Base-by-base conservation (phyloP, 345 rosid species). In the Gossypium sturtianum region DNA sequence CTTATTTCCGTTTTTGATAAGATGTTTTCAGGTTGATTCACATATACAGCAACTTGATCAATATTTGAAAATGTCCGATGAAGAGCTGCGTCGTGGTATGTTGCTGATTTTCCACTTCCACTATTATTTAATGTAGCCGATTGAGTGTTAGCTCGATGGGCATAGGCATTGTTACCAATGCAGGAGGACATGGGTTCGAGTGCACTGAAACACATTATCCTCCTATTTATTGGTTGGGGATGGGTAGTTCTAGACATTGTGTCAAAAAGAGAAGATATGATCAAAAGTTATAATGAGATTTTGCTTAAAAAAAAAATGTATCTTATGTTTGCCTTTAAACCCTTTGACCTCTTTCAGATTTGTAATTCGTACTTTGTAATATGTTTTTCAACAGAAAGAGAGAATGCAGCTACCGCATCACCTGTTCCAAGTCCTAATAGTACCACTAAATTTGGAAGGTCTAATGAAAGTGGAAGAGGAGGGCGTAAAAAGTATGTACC, bases 41-140 rank as follows among this genome's bases (percentile, higher is more conserved):
- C 99, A 95, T 70, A 90, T 95, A 76, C 99, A 93, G 66, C 96
- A 89, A 77, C 95, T 93, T 61, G 99, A 95, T 90, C 97, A 89
- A 71, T 91, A 89, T 70, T 76, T 95, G 87, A 95, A 87, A 73
- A 91, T 78, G 80, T 87, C 88, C 23, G 87, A 90, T 38, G 97
- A 93, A 69, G 94, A 87, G 86, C 84, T 87, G 68, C 93, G 93
- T 70, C 88, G 88, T 76, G 98, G 98, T 94, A 81, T 45, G 45
- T 17, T 66, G 43, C 73, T 71, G 19, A 45, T 48, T 60, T n/a
- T 72, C 62, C 2, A 38, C 16, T 22, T 56, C 65, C 12, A n/a
- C 57, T 44, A 45, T 38, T n/a, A 25, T 53, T 11, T 17, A 53
- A 48, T 34, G 41, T 5, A 34, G 7, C 7, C 7, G 1, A 5